Base-by-base conservation (phyloP, 2,329 filamentous ascomycete genomes). In the Aureobasidium sp. region DNA sequence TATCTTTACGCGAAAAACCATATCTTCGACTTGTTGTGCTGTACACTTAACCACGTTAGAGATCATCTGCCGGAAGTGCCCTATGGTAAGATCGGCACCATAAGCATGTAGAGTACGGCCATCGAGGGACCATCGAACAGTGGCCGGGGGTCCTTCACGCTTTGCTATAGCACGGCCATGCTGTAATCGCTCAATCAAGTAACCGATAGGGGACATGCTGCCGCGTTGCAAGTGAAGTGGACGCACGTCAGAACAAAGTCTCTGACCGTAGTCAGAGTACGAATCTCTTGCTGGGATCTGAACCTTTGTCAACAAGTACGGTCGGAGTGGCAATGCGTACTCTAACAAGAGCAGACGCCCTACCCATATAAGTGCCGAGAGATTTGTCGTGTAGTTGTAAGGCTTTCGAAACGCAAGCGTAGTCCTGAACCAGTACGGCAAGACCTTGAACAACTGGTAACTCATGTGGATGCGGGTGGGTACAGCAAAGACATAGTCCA, bases 401-500 rank as follows among this genome's bases (percentile, higher is more conserved):
- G 37, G 37, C 37, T 38, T 38, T 10, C 37, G 37, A 38, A 38
- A 38, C 17, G 17, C 37, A 38, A 38, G 37, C 50, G 74, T 77
- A 13, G 71, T 73, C 64, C 76, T 74, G 67, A 79, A 70, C 69
- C 74, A 80, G 71, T 74, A 81, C 2, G 78, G 76, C 40, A 77
- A 63, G 53, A 70, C 72, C 57, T 73, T 73, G 21, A 64, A 67
- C 40, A 69, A 64, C 61, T 72, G 69, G 62, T 71, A 72, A 15
- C 58, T 61, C 46, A 69, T 67, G 59, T 69, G 67, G 31, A 65
- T 65, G 13, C 69, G 66, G 2, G 77, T 81, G 0, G 79, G 75
- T 1, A 83, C 78, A 1, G 73, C 78, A 62, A 81, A 81, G 60
- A 80, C 73, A 64, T 79, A 79, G 61, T 79, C 77, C 21, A 79